These are phyloP conservation scores for Taiwanofungus camphoratus DNA, from an alignment of 1,284 basidiomycete genomes.

Conservation along the genomic window DNA sequence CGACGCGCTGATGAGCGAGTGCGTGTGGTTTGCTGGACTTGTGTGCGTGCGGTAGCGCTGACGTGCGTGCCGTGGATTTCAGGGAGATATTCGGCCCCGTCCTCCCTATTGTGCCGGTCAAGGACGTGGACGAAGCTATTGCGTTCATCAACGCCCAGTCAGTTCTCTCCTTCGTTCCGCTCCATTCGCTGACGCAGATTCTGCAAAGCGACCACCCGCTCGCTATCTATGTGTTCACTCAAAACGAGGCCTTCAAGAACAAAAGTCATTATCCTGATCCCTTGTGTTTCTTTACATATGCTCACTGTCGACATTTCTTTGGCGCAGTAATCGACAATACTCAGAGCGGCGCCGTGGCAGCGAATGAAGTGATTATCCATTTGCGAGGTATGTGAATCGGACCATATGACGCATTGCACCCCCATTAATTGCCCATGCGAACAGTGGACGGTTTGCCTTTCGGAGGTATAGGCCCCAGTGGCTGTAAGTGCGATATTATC, in stretches of 20 bases:
- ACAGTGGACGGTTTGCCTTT: slow-evolving; percentile 64
- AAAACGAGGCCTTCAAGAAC: slow-evolving; percentile 51
- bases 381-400: slow-evolving; percentile 38
- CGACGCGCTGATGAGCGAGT: slow-evolving; percentile 77
- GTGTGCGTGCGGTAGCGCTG: background rate
- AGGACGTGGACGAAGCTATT: slow-evolving; percentile 68
- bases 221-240: slow-evolving; percentile 71
- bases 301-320: background rate
- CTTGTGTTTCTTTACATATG: background rate
- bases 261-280: slow-evolving; percentile 40
- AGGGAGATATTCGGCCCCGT: slow-evolving; percentile 36
- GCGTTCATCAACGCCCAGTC: slow-evolving; percentile 59
- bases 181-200: background rate
- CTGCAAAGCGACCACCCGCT: slow-evolving; percentile 64
- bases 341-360: slow-evolving; percentile 57
- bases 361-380: slow-evolving; percentile 63
- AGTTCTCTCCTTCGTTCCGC: slow-evolving; percentile 13
- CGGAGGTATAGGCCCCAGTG: slow-evolving; percentile 68
- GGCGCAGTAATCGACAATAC: slow-evolving; percentile 67
- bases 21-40: slow-evolving; percentile 2
- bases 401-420: background rate
- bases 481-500: slow-evolving; percentile 41
- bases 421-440: background rate
- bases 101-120: slow-evolving; percentile 74
- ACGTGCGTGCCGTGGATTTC: background rate